Conservation (phyloP, 2,329 filamentous ascomycete genomes). For the Cercospora beticola region DNA sequence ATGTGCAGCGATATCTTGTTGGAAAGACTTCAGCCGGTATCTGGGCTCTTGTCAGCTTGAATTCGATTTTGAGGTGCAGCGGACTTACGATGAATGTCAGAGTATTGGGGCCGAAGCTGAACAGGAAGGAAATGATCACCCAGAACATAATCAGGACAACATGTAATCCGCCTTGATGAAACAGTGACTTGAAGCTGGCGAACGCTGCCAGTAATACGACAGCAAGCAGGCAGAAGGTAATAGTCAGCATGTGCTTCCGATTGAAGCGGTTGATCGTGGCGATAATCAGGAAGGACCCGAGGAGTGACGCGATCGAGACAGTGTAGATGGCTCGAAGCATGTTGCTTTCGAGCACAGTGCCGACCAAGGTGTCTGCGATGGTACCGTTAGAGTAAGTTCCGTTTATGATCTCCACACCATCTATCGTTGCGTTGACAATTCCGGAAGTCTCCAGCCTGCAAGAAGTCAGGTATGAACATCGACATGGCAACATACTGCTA, state of each 20-base stretch:
- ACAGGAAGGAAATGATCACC: constrained; percentile 48
- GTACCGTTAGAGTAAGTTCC: neutral
- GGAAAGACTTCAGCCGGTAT: constrained; percentile 59
- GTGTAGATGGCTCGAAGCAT: constrained; percentile 27
- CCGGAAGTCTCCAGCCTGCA: constrained; percentile 15
- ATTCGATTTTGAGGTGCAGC: too few species aligned
- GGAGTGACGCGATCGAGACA: constrained; percentile 41
- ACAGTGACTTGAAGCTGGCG: constrained; percentile 42
- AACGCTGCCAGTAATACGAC: constrained; percentile 47
- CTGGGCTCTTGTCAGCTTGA: constrained; percentile 40
- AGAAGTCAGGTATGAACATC: neutral
- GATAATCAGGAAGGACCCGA: constrained; percentile 46
- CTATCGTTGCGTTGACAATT: constrained; percentile 7
- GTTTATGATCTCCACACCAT: neutral
- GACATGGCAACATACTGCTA: neutral
- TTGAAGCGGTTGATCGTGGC: constrained; percentile 43
- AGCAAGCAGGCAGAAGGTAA: constrained; percentile 45
- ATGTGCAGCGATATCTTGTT: constrained; percentile 55
- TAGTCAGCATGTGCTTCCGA: constrained; percentile 46
- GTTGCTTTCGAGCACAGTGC: constrained; percentile 21
- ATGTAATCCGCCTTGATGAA: constrained; percentile 36
- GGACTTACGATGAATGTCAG: constrained; percentile 27
- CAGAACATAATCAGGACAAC: constrained; percentile 44
- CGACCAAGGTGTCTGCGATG: constrained; percentile 17
- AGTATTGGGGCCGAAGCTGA: constrained; percentile 48